These are phyloP conservation scores for Xylariaceae sp. DNA, from an alignment of 2,329 filamentous ascomycete species.

Conservation along the genomic window DNA sequence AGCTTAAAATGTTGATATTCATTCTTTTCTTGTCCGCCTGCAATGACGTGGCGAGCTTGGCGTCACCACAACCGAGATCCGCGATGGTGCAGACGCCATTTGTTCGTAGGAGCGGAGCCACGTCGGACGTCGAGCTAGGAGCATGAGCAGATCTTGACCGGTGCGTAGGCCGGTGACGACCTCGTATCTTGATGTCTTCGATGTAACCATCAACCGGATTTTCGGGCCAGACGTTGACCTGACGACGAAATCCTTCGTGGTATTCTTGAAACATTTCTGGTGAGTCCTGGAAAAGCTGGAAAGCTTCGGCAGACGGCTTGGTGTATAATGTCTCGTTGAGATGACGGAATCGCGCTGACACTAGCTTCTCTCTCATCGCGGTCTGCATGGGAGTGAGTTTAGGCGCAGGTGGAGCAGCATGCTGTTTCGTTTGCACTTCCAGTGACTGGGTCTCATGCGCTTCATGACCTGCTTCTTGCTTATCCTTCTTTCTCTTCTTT, in stretches of 20 bases:
- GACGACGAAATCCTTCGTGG: constrained; percentile 91
- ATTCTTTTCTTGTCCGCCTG: constrained; percentile 61
- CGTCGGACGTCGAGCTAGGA: constrained; percentile 22
- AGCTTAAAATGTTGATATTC: constrained; percentile 73
- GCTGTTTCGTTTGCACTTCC: constrained; percentile 16
- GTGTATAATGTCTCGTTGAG: constrained; percentile 97
- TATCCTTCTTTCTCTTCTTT: constrained; percentile 33
- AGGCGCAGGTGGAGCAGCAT: constrained; percentile 32
- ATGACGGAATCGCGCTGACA: constrained; percentile 93
- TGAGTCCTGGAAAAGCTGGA: constrained; percentile 74
- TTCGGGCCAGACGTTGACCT: constrained; percentile 93
- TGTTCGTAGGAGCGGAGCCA: constrained; percentile 64
- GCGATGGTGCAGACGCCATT: constrained; percentile 73
- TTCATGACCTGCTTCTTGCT: constrained; percentile 20
- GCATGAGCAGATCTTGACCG: constrained; percentile 17
- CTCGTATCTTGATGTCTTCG: constrained; percentile 64
- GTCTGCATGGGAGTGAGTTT: constrained; percentile 90
- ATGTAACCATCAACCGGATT: constrained; percentile 94
- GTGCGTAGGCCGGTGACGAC: constrained; percentile 42
- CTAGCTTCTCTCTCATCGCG: constrained; percentile 90
- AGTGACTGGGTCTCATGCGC: constrained; percentile 11
- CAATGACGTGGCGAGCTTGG: constrained; percentile 69
- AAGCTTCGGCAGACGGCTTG: constrained; percentile 77
- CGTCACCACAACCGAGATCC: constrained; percentile 92
- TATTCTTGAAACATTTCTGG: constrained; percentile 96